These are phyloP conservation scores for Zygoascus hellenicus DNA, from an alignment of 1,139 yeast species.

Conservation along the genomic window DNA sequence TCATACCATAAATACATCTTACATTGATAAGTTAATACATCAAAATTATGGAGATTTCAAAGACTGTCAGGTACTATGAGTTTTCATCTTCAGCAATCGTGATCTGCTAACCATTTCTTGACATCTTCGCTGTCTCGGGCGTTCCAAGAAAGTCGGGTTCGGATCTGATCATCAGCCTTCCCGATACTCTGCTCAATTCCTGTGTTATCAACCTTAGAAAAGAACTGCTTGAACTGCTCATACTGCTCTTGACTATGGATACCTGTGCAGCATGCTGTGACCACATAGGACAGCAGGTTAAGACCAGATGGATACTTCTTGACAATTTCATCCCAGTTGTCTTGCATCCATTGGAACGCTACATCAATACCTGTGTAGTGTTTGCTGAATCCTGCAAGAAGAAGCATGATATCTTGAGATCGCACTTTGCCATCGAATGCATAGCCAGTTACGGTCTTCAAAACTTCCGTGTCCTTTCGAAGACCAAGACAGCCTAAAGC, in stretches of 20 bases:
- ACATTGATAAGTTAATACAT: no score
- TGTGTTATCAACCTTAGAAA: slow-evolving; percentile 48
- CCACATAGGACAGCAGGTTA: slow-evolving; percentile 59
- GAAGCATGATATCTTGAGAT: slow-evolving; percentile 67
- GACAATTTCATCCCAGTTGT: slow-evolving; percentile 47
- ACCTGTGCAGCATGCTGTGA: slow-evolving; percentile 47
- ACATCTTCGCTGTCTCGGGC: slow-evolving; percentile 28
- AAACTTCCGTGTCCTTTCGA: slow-evolving; percentile 52
- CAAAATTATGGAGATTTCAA: no score
- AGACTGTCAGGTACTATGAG: no score
- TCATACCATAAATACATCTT: no score
- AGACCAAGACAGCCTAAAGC: slow-evolving; percentile 75
- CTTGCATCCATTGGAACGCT: slow-evolving; percentile 53
- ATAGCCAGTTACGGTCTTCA: slow-evolving; percentile 54
- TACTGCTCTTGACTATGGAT: slow-evolving; percentile 43
- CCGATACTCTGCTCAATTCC: slow-evolving; percentile 33
- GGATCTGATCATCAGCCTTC: slow-evolving; percentile 31
- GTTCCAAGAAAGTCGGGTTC: slow-evolving; percentile 29
- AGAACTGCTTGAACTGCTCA: slow-evolving; percentile 47
- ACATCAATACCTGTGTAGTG: slow-evolving; percentile 58
- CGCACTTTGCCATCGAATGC: slow-evolving; percentile 65
- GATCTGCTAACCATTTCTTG: slow-evolving; percentile 31
- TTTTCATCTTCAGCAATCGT: no score
- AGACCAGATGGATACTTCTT: slow-evolving; percentile 48
- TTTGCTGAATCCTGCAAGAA: slow-evolving; percentile 65